Conservation (phyloP, 257 asterid genomes). For the Ocimum tenuiflorum region DNA sequence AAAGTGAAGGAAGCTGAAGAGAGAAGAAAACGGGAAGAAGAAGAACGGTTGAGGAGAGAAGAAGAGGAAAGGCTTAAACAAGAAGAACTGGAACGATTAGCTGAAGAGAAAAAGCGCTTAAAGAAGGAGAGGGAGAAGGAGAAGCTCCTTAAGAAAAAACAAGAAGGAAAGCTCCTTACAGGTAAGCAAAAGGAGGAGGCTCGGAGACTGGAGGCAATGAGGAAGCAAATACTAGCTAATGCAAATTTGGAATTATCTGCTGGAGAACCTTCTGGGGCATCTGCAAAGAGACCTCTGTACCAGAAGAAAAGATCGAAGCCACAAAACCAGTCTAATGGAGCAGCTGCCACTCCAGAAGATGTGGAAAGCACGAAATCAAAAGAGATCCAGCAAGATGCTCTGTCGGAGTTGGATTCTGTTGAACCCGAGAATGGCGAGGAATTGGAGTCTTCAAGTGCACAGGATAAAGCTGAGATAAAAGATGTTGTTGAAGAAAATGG, state of each 20-base stretch:
- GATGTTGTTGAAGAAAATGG: conserved; percentile 48
- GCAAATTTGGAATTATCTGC: conserved; percentile 36
- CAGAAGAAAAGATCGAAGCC: conserved; percentile 65
- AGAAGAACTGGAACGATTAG: conserved; percentile 68
- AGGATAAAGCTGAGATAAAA: conserved; percentile 36
- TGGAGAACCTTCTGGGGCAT: conserved; percentile 47
- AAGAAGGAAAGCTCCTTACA: conserved; percentile 72
- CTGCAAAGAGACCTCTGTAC: conserved; percentile 65
- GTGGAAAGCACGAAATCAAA: conserved; percentile 35
- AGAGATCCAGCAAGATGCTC: conserved; percentile 34
- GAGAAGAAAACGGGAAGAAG: conserved; percentile 71
- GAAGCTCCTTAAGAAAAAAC: conserved; percentile 71
- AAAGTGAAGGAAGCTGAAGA: conserved; percentile 71
- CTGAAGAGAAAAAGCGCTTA: conserved; percentile 76
- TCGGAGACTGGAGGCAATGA: conserved; percentile 77
- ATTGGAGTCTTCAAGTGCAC: conserved; percentile 28
- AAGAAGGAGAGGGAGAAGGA: conserved; percentile 90
- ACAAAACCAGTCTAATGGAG: conserved; percentile 58
- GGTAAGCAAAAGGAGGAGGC: conserved; percentile 92
- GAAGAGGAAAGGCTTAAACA: conserved; percentile 69
- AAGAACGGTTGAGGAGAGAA: conserved; percentile 73
- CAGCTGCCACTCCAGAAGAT: conserved; percentile 37
- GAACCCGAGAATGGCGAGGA: conserved; percentile 38
- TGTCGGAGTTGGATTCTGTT: conserved; percentile 32
- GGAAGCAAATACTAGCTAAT: conserved; percentile 74